phyloP scores from a whole-genome alignment of 805 yeast species.

The Kodamaea fukazawae region DNA sequence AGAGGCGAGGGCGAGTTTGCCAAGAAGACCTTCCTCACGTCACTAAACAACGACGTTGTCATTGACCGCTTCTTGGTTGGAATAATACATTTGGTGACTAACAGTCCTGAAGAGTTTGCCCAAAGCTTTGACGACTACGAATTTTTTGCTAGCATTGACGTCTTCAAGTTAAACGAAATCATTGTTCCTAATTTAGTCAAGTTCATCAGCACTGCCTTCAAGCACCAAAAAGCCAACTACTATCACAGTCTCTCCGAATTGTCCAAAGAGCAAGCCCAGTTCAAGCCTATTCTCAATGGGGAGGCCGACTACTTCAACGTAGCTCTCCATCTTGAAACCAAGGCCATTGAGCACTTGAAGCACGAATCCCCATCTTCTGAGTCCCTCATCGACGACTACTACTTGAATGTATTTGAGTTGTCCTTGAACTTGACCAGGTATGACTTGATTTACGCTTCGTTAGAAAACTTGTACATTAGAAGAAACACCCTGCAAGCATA shows the following conservation, averaged over 20 bases:
- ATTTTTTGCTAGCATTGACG: conserved; percentile 14
- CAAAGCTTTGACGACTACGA: conserved; percentile 23
- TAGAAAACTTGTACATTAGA: conserved; percentile 14
- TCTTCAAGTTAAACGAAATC: conserved; percentile 2
- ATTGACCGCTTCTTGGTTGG: conserved; percentile 34
- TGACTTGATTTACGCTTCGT: conserved; percentile 19
- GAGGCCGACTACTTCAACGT: conserved; percentile 9
- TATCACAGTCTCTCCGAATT: conserved; percentile 30
- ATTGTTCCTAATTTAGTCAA: conserved; percentile 12
- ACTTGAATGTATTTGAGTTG: conserved; percentile 25
- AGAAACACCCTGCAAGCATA: conserved; percentile 1
- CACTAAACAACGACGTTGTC: conserved; percentile 12
- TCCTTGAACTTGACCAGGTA: conserved; percentile 22
- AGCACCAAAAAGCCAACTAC: conserved; percentile 21
- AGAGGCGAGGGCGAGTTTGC: conserved; percentile 40
- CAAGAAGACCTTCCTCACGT: conserved; percentile 34
- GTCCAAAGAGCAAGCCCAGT: conserved; percentile 17
- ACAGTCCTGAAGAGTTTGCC: conserved; percentile 22
- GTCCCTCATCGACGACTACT: conserved; percentile 13
- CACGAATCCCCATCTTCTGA: not conserved
- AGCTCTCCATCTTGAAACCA: conserved; percentile 26
- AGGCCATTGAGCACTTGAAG: conserved; percentile 23
- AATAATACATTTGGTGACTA: conserved; percentile 29
- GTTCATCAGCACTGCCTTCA: conserved; percentile 23
- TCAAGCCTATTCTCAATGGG: not conserved